These are phyloP conservation scores for Canariomyces notabilis DNA, from an alignment of 2,329 filamentous ascomycete species.

Conservation along the genomic window DNA sequence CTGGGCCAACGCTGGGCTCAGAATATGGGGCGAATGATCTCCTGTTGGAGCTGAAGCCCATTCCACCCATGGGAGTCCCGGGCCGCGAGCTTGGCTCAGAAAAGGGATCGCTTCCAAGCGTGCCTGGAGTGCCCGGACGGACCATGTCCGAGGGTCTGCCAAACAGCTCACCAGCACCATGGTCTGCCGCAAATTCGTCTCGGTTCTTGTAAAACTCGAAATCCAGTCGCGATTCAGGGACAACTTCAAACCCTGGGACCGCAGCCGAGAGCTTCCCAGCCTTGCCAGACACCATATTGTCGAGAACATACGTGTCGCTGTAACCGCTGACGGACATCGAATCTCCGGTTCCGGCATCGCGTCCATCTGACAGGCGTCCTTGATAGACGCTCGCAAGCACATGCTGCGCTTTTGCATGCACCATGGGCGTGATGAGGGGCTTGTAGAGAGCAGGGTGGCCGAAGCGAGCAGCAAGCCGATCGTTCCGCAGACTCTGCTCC, in stretches of 20 bases:
- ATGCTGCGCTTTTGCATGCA: conserved; percentile 83
- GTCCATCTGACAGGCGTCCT: conserved; percentile 67
- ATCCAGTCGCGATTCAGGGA: conserved; percentile 79
- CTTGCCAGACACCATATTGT: conserved; percentile 70
- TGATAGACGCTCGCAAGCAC: conserved; percentile 80
- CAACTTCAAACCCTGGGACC: conserved; percentile 79
- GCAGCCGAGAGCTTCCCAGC: conserved; percentile 31
- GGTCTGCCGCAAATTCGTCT: conserved; percentile 79
- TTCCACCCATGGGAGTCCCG: conserved; percentile 42
- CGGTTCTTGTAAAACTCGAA: conserved; percentile 90
- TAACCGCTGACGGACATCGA: conserved; percentile 62
- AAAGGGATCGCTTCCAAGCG: conserved; percentile 37
- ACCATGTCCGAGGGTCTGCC: conserved; percentile 55
- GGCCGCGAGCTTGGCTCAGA: conserved; percentile 44
- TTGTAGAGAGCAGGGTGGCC: conserved; percentile 88
- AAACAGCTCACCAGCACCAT: conserved; percentile 70
- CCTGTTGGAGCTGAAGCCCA: conserved; percentile 30
- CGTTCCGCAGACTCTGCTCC: conserved; percentile 53
- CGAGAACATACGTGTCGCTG: conserved; percentile 75
- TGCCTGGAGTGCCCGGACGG: conserved; percentile 58
- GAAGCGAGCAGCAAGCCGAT: conserved; percentile 71
- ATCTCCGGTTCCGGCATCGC: conserved; percentile 50
- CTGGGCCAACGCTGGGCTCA: conserved; percentile 14
- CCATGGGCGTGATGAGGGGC: conserved; percentile 89
- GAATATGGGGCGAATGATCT: conserved; percentile 25